Base-by-base conservation (phyloP, 768 basidiomycete species). In the Chalciporus chontae region DNA sequence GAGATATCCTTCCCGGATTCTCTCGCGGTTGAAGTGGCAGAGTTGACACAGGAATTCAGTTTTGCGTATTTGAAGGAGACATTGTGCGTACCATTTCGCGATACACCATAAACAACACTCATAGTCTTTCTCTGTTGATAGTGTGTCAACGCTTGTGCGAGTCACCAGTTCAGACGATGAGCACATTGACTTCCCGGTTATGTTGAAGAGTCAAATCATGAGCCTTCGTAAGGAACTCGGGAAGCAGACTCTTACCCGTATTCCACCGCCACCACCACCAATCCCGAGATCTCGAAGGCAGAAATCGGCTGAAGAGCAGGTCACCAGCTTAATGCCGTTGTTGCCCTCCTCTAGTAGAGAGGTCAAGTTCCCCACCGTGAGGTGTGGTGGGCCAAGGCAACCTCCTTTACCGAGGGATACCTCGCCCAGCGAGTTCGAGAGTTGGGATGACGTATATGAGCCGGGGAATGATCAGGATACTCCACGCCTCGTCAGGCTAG, bases 11-110 rank as follows among this genome's bases (percentile, higher is more conserved):
- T 89, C 71, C 81, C 90, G 0, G 84, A 90, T 55, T 53, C 70
- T 11, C 73, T 93, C 27, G 73, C 83, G 15, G 65, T 77, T 10
- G 77, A 81, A 54, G 71, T 88, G 23, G 87, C 84, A 5, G 68
- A 74, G 9, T 45, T 68, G 50, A 92, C 90, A 0, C 71, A 76
- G 27, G 70, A 73, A 26, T 93, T 93, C 71, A 88, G 85, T 57
- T 93, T 93, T 64, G 89, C 91, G 0, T 93, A 90, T 66, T 72
- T 94, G 59, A 93, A 94, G 65, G 91, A 93, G 67, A 88, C 81
- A 3, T 93, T 93, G 90, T 93, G 63, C 52, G 87, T 75, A 23
- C 15, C 47, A 17, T 34, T 21, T 21, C 24, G 27, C 34, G 19
- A 4, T 11, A 11, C 8, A 34, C 23, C 18, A 5, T n/a, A 15